Evolutionary conservation across 2,329 filamentous ascomycete species (phyloP), one percentile per base, ranked within the genome.

Genomic region (Acrocalymma vagum): DNA sequence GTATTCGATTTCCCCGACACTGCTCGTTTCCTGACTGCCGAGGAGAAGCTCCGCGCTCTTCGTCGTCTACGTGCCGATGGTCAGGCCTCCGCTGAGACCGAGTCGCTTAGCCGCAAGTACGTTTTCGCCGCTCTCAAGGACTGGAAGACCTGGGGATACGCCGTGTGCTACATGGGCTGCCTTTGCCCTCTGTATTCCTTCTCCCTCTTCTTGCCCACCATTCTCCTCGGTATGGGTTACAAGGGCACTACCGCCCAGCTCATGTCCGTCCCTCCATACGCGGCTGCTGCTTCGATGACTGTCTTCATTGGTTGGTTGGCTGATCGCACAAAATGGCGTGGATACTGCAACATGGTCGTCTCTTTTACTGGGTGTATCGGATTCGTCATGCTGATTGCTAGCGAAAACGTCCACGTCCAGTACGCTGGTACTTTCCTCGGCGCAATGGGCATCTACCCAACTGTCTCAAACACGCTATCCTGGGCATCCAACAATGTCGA

Each of bases 401-500:
- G 82, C 4, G 73, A 80, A 6, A 75, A 78, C 9, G 75, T 89
- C 0, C 79, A 78, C 0, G 82, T 93, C 2, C 86, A 91, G 61
- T 96, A 96, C 64, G 88, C 85, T 0, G 92, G 88, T 0, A 88
- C 84, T 0, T 96, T 95, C 72, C 76, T 96, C 1, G 91, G 86
- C 0, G 91, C 92, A 0, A 76, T 91, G 20, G 92, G 92, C 3
- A 95, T 96, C 60, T 96, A 96, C 63, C 91, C 92, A 0, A 87
- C 84, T 55, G 90, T 95, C 37, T 75, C 90, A 17, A 94, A 95
- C 66, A 95, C 90, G 0, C 88, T 96, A 51, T 84, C 86, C 3
- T 96, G 92, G 92, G 78, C 86, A 16, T 85, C 86, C 43, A 96
- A 96, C 74, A 96, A 96, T 52, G 81, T 86, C 32, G 92, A 96